phyloP scores from a whole-genome alignment of 2,329 filamentous ascomycete species.

The Emergomyces africanus region DNA sequence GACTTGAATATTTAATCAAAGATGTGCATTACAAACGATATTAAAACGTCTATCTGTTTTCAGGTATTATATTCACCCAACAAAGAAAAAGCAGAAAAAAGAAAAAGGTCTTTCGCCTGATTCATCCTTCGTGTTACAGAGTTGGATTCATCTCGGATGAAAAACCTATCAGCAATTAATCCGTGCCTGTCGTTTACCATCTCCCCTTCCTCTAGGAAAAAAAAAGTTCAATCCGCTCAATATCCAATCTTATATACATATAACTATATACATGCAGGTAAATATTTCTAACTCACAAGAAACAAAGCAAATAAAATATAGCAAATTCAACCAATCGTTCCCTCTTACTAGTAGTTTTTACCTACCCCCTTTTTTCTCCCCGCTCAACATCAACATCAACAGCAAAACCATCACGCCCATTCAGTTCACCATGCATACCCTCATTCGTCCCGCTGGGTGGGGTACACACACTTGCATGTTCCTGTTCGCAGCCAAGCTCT shows the following conservation, averaged over 20 bases:
- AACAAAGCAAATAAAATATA: not conserved
- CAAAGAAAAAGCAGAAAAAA: too few species aligned
- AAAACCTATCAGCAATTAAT: not conserved
- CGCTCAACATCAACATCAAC: not conserved
- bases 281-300: not conserved
- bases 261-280: not conserved
- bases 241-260: not conserved
- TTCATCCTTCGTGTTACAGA: not conserved
- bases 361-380: not conserved
- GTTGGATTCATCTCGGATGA: not conserved
- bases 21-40: not conserved
- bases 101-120: not conserved
- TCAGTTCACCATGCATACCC: not conserved
- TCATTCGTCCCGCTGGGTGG: slow-evolving; percentile 1
- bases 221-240: not conserved
- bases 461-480: not conserved
- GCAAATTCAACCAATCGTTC: not conserved
- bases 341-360: not conserved
- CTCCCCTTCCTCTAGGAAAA: not conserved
- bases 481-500: not conserved
- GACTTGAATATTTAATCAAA: not conserved
- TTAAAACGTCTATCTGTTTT: not conserved
- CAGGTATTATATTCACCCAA: too few species aligned
- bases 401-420: not conserved
- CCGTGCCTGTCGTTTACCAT: not conserved